phyloP scores from a whole-genome alignment of 2,329 filamentous ascomycete species.

The Helicocarpus griseus region DNA sequence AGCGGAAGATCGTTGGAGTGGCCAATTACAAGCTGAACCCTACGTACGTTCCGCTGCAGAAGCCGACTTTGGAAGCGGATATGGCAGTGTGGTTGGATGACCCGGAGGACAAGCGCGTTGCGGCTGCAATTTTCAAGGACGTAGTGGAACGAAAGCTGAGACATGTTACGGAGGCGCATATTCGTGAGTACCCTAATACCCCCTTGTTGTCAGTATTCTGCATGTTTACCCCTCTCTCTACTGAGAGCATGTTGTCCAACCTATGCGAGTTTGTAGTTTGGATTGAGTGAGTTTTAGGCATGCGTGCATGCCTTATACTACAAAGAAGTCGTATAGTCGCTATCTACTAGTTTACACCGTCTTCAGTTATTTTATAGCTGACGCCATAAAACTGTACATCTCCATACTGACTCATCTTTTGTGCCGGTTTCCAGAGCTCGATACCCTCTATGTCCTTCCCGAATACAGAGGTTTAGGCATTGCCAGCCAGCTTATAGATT shows the following conservation, averaged over 20 bases:
- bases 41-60: not conserved
- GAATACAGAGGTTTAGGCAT: slow-evolving; percentile 11
- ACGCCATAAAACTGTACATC: not conserved
- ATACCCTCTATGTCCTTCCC: slow-evolving; percentile 13
- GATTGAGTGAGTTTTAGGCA: no score
- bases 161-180: slow-evolving; percentile 9
- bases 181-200: slow-evolving; percentile 10
- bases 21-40: slow-evolving; percentile 9
- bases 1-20: slow-evolving; percentile 6
- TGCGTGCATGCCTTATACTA: no score
- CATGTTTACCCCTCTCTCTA: not conserved
- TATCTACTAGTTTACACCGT: no score
- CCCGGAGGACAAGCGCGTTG: slow-evolving; percentile 7
- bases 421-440: slow-evolving; percentile 7
- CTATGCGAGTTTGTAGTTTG: no score
- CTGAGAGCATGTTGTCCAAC: not conserved
- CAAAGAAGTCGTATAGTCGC: no score
- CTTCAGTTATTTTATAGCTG: no score
- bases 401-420: not conserved
- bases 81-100: slow-evolving; percentile 11
- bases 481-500: slow-evolving; percentile 12
- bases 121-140: slow-evolving; percentile 4
- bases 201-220: not conserved
- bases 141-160: slow-evolving; percentile 8
- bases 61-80: slow-evolving; percentile 1